phyloP scores from a whole-genome alignment of 177 flowering plant species.

The Vitis hybrid region DNA sequence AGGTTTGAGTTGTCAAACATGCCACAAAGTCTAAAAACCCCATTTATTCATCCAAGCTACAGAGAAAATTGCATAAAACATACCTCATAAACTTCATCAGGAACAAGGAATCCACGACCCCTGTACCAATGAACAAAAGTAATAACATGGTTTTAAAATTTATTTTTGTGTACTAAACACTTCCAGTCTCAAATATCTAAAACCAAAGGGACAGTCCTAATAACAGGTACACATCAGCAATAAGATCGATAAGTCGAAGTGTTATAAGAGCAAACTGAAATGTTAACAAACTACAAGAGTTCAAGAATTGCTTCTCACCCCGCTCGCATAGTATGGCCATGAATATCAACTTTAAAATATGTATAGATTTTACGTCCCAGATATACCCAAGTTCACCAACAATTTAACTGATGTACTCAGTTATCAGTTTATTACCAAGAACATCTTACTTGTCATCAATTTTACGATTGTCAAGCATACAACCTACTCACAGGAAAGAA shows the following conservation, averaged over 20 bases:
- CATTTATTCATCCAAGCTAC: neutral
- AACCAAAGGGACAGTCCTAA: too few relatives aligned
- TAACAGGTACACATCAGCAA: too few relatives aligned
- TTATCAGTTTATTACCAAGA: neutral
- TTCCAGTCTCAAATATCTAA: neutral
- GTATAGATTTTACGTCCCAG: neutral
- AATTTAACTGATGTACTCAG: neutral
- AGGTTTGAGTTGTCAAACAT: neutral
- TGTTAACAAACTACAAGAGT: neutral
- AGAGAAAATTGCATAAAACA: neutral
- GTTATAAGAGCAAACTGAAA: neutral
- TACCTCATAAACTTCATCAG: constrained; percentile 77
- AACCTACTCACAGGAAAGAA: too few relatives aligned
- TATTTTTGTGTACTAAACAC: neutral
- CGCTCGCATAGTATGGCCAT: neutral
- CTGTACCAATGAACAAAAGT: constrained; percentile 33
- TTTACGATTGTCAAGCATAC: too few relatives aligned
- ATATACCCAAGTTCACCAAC: neutral
- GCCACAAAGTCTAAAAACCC: neutral
- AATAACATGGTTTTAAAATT: too few relatives aligned
- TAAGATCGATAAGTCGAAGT: too few relatives aligned
- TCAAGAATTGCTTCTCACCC: neutral
- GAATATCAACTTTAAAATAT: neutral
- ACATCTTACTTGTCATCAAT: too few relatives aligned
- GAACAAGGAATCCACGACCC: constrained; percentile 70